Evolutionary conservation across 345 rosid species (phyloP).

Genomic region (Acer negundo): DNA sequence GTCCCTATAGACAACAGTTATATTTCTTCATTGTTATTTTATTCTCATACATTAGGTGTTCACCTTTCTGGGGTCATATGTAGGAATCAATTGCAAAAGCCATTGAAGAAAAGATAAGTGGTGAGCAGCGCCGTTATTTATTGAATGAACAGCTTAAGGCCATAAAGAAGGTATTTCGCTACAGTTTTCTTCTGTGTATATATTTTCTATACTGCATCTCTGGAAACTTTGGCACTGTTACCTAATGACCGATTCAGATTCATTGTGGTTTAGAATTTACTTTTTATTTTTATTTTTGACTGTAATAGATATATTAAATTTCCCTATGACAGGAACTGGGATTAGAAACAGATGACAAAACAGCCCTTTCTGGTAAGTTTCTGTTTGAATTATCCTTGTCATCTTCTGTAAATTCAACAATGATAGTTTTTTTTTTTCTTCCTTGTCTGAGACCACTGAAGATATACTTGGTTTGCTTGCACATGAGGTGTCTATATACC

Average conservation of each 20-base stretch:
- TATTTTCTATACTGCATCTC: not conserved
- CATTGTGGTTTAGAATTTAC: not conserved
- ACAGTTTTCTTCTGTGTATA: slow-evolving; percentile 5
- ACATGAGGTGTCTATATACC: not conserved
- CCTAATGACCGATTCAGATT: not conserved
- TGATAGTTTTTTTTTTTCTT: not conserved
- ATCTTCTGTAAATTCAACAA: slow-evolving; percentile 11
- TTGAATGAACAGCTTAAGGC: slow-evolving; percentile 99
- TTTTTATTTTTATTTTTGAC: slow-evolving; percentile 12
- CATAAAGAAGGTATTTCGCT: slow-evolving; percentile 78
- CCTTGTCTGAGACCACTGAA: not conserved
- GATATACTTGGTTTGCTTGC: not conserved
- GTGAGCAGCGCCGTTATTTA: slow-evolving; percentile 97
- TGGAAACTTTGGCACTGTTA: not conserved
- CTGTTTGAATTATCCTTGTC: slow-evolving; percentile 13
- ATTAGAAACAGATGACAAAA: slow-evolving; percentile 96
- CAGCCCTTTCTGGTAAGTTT: slow-evolving; percentile 89
- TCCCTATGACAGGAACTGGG: slow-evolving; percentile 81
- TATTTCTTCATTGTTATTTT: slow-evolving; percentile 16
- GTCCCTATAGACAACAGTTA: not conserved
- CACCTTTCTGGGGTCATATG: slow-evolving; percentile 19
- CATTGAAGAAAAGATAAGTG: slow-evolving; percentile 97
- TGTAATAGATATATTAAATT: slow-evolving; percentile 23
- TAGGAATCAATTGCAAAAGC: slow-evolving; percentile 98
- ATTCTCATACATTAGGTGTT: not conserved